Base-by-base conservation (phyloP, 805 yeast genomes). In the Teunomyces panamensis region DNA sequence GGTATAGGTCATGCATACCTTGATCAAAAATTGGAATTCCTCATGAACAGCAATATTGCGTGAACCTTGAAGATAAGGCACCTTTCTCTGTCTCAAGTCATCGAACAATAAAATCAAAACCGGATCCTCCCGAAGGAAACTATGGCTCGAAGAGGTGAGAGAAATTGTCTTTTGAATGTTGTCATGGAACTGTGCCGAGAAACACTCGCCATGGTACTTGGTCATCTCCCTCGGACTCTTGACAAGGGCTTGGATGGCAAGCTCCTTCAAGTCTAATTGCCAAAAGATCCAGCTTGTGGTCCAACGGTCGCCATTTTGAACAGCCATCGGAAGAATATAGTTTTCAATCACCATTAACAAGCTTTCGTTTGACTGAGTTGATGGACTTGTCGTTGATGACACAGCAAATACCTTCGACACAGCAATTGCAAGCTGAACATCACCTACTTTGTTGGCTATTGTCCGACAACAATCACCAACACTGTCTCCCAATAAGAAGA, bases 381-480 rank as follows among this genome's bases (percentile, higher is more conserved):
- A 26, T 8, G 7, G 16, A 5, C 7, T 17, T 7, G 28, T 26
- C 26, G 41, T 9, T n/a, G 33, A 26, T 51, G 3, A 43, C 49
- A 9, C 50, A 35, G 33, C 87, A 61, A 85, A 87, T 4, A 87
- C 79, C 42, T 96, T 78, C 4, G 96, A 85, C 27, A 92, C 83
- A 0, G 87, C 87, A 33, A 92, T 69, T 0, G 97, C 96, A 43
- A 94, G 71, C 42, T 83, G 81, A 3, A 83, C 50, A 60, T 92
- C 96, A 1, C 78, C 61, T 39, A 89, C 64, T 59, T 90, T 85
- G 43, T 74, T 80, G 33, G 85, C 75, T 16, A 92, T 61, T 0
- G 90, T 92, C 60, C 78, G 83, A 27, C 86, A 86, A 49, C 90
- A 83, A 67, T 94, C 98, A 46, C 78, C 78, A 10, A 89, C 66